A percentile compares a stretch with the other conserved stretches of the same genome.
These are phyloP conservation scores for Leccinum variicolor DNA, from an alignment of 768 basidiomycete species.

Conservation along the genomic window DNA sequence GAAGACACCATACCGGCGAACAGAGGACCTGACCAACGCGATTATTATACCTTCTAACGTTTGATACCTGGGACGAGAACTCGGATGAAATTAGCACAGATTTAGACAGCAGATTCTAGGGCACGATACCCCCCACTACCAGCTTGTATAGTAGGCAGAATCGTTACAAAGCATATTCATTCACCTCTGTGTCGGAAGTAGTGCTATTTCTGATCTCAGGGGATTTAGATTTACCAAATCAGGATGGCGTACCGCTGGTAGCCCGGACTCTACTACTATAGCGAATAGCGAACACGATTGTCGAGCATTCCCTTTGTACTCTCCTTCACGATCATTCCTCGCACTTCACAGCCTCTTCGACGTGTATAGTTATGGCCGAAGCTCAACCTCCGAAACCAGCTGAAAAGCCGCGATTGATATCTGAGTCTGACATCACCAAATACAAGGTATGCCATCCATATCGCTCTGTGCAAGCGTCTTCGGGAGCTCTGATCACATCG, in stretches of 20 bases:
- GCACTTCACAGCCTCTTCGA: conserved; percentile 3
- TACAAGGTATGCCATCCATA: conserved; percentile 60
- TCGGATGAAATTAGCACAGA: conserved; percentile 7
- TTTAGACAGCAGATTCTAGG: conserved; percentile 20
- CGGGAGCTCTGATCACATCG: conserved; percentile 7
- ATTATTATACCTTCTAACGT: conserved; percentile 14
- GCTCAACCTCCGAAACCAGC: conserved; percentile 41
- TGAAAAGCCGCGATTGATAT: conserved; percentile 53
- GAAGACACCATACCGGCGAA: conserved; percentile 11
- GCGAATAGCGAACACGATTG: conserved; percentile 6
- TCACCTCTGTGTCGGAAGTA: not conserved
- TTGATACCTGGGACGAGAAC: conserved; percentile 18
- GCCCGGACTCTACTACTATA: not conserved
- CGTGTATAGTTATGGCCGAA: conserved; percentile 53
- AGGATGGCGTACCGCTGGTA: conserved; percentile 4
- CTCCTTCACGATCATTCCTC: conserved; percentile 5
- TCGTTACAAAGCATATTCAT: conserved; percentile 13
- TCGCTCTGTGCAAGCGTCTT: conserved; percentile 10
- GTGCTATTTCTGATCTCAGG: not conserved
- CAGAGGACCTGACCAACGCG: conserved; percentile 5
- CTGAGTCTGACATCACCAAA: conserved; percentile 78
- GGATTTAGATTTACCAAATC: conserved; percentile 23
- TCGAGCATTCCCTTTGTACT: not conserved
- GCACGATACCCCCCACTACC: conserved; percentile 22
- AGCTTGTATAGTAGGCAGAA: conserved; percentile 26